Evolutionary conservation across 805 yeast species (phyloP), one percentile per base, ranked within the genome.

Genomic region (Blastobotrys chiropterorum): DNA sequence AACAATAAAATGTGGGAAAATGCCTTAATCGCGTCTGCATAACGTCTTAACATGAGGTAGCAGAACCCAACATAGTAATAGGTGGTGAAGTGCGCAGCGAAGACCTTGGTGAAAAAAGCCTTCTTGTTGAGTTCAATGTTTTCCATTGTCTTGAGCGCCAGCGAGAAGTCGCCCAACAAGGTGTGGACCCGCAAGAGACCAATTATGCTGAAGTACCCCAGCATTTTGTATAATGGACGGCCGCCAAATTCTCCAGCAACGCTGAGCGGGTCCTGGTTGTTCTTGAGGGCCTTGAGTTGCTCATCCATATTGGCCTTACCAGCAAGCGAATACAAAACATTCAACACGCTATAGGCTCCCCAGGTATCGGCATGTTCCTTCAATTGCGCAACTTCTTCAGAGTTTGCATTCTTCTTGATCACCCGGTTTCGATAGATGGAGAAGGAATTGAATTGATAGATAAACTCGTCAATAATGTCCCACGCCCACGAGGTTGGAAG

Each of bases 401-500:
- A 61, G 26, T 62, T 55, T 47, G 57, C 52, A 44, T 63, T 66
- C 53, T 65, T 67, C 52, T 64, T 55, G 41, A 71, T 60, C 44
- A 68, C 61, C 51, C 73, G 68, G 30, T 71, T 63, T 53, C 75
- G 68, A 65, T 69, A 74, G 47, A 69, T 61, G 47, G 75, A 67
- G 53, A 73, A 76, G 57, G 70, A 68, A 60, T 74, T 74, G 67
- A 71, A 76, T 63, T 76, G 80, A 58, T 76, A 76, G 61, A 76
- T 75, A 62, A 76, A 76, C 62, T 76, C 80, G 56, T 76, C 80
- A 53, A 76, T 68, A 53, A 76, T 74, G 51, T 76, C 80, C 80
- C 80, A 76, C 20, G 73, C 65, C 80, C 80, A 76, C 56, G 71
- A 69, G 54, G 67, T 67, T 47, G 80, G 80, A 46, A 76, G 61